Conservation (phyloP, 1,284 basidiomycete genomes). For the Coniferiporia sulphurascens region DNA sequence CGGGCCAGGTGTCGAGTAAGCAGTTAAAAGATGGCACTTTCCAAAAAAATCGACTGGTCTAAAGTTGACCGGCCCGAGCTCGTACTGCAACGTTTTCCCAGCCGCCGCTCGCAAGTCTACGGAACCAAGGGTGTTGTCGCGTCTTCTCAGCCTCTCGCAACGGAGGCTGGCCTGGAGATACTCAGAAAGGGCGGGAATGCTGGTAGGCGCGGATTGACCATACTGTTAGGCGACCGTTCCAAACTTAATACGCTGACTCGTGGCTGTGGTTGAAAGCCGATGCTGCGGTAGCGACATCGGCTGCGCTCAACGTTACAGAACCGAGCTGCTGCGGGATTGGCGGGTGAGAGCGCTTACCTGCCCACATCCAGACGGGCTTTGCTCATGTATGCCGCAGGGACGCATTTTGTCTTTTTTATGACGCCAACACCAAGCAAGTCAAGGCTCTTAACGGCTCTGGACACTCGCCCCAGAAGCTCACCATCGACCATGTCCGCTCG, state of each 20-base stretch:
- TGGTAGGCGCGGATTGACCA: slow-evolving; percentile 38
- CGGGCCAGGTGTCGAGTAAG: neutral
- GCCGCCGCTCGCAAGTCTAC: slow-evolving; percentile 73
- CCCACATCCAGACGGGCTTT: too few relatives aligned
- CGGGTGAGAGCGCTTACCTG: slow-evolving; percentile 47
- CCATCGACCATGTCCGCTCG: slow-evolving; percentile 65
- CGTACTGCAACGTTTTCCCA: slow-evolving; percentile 57
- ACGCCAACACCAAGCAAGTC: slow-evolving; percentile 75
- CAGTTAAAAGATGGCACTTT: slow-evolving; percentile 10
- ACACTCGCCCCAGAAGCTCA: slow-evolving; percentile 75
- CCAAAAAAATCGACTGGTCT: slow-evolving; percentile 58
- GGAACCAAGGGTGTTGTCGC: slow-evolving; percentile 86
- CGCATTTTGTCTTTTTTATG: slow-evolving; percentile 89
- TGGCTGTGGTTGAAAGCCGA: slow-evolving; percentile 34
- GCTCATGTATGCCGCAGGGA: slow-evolving; percentile 55
- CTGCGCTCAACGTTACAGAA: slow-evolving; percentile 86
- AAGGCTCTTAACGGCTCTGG: slow-evolving; percentile 87
- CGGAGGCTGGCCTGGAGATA: slow-evolving; percentile 85
- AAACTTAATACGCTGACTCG: neutral
- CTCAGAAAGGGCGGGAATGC: slow-evolving; percentile 90
- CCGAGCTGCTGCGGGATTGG: slow-evolving; percentile 79
- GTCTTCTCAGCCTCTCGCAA: slow-evolving; percentile 87
- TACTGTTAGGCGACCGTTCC: neutral
- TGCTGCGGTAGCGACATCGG: slow-evolving; percentile 77
- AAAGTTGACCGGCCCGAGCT: slow-evolving; percentile 60